Evolutionary conservation across 2,329 filamentous ascomycete genomes (phyloP).

Genomic region (Didymella sp.): DNA sequence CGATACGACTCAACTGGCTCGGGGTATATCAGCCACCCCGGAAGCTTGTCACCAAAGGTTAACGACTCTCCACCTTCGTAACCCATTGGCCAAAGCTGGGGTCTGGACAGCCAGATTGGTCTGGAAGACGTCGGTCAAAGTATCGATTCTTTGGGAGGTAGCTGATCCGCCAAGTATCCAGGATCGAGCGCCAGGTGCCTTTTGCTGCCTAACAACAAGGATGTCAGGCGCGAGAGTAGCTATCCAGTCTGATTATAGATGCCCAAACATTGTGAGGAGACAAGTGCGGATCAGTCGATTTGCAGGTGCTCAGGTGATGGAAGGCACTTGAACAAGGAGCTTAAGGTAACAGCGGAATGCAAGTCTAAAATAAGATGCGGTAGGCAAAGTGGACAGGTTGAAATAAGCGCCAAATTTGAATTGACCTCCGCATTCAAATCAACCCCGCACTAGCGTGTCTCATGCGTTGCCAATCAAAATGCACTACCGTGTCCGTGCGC

Average conservation of each 20-base stretch:
- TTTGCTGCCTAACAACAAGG: conserved; percentile 15
- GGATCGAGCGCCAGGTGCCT: conserved; percentile 11
- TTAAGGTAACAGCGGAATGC: conserved; percentile 14
- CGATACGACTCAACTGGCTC: conserved; percentile 17
- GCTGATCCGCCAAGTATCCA: conserved; percentile 16
- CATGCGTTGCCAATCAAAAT: not conserved
- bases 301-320: conserved; percentile 13
- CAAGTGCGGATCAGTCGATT: conserved; percentile 14
- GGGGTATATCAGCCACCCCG: conserved; percentile 4
- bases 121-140: conserved; percentile 15
- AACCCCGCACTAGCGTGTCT: conserved; percentile 13
- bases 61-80: conserved; percentile 14
- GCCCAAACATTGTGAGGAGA: conserved; percentile 11
- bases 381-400: conserved; percentile 8
- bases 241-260: conserved; percentile 17
- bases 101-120: conserved; percentile 15
- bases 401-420: conserved; percentile 17
- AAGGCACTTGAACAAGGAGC: conserved; percentile 17
- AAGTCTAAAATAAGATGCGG: conserved; percentile 5
- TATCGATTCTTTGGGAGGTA: conserved; percentile 18
- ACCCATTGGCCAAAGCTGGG: conserved; percentile 15
- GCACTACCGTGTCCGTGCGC: not conserved
- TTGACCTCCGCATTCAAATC: conserved; percentile 9
- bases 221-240: conserved; percentile 10
- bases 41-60: conserved; percentile 12